phyloP scores from a whole-genome alignment of 768 basidiomycete species.

The Leccinellum luteum region DNA sequence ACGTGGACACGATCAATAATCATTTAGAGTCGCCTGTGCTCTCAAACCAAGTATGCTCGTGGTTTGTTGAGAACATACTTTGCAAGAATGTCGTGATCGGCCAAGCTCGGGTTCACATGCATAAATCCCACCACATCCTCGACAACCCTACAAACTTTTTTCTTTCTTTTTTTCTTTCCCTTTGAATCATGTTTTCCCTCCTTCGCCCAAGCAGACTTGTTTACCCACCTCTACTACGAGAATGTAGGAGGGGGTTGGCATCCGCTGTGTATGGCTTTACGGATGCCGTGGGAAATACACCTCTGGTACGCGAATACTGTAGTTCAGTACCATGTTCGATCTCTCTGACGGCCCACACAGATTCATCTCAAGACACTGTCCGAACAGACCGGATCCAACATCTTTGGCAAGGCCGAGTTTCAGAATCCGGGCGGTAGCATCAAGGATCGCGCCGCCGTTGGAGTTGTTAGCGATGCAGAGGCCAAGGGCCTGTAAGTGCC shows the following conservation, averaged over 20 bases:
- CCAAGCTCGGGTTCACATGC: neutral
- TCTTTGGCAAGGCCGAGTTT: conserved; percentile 96
- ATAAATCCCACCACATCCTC: neutral
- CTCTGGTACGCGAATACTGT: conserved; percentile 62
- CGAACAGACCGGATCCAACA: conserved; percentile 75
- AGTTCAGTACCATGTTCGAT: neutral
- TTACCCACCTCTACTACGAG: conserved; percentile 3
- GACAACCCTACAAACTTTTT: neutral
- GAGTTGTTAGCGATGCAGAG: conserved; percentile 85
- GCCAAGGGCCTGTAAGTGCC: conserved; percentile 66
- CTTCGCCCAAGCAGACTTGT: conserved; percentile 30
- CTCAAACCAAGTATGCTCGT: too few relatives aligned
- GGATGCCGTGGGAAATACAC: conserved; percentile 91
- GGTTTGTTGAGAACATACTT: neutral
- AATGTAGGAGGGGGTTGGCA: conserved; percentile 33
- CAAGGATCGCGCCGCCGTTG: conserved; percentile 95
- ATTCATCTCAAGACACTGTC: conserved; percentile 82
- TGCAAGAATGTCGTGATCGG: conserved; percentile 24
- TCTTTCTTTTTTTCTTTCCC: neutral
- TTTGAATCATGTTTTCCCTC: conserved; percentile 29
- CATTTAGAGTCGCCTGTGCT: conserved; percentile 8
- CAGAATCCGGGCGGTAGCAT: conserved; percentile 98
- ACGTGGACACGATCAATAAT: conserved; percentile 15
- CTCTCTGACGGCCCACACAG: conserved; percentile 38
- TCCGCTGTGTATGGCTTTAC: conserved; percentile 73